Conservation (phyloP, 495 filamentous ascomycete species). For the Xylaria intraflava region DNA sequence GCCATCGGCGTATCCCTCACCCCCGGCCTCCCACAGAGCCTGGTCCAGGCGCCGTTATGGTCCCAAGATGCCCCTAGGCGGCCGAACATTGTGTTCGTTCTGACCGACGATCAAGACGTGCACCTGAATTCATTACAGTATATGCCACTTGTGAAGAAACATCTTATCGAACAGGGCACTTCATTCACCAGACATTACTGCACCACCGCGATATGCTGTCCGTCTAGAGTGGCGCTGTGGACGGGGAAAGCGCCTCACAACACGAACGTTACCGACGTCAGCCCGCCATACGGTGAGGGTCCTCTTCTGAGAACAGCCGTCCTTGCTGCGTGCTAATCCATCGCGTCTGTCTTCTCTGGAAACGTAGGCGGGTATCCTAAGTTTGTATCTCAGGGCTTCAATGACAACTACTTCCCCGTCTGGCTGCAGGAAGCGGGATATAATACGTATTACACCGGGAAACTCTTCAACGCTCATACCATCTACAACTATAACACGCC, state of each 20-base stretch:
- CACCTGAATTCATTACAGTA: slow-evolving; percentile 48
- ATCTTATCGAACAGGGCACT: slow-evolving; percentile 45
- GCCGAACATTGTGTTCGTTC: slow-evolving; percentile 42
- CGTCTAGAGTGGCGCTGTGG: slow-evolving; percentile 55
- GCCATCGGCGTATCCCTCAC: background rate
- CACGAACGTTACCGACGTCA: slow-evolving; percentile 64
- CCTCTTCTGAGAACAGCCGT: background rate
- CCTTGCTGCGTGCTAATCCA: background rate
- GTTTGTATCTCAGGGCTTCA: slow-evolving; percentile 55
- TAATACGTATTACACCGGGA: slow-evolving; percentile 61
- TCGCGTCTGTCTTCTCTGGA: background rate
- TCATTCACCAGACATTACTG: slow-evolving; percentile 50
- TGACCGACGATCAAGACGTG: slow-evolving; percentile 58
- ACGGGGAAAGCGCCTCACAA: slow-evolving; percentile 62
- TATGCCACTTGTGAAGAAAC: slow-evolving; percentile 44
- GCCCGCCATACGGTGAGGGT: slow-evolving; percentile 47
- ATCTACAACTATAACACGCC: slow-evolving; percentile 50
- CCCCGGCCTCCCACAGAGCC: background rate
- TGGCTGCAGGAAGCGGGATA: slow-evolving; percentile 62
- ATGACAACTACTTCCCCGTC: slow-evolving; percentile 56
- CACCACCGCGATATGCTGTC: slow-evolving; percentile 55
- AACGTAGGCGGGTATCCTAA: slow-evolving; percentile 56
- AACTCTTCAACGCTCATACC: slow-evolving; percentile 57
- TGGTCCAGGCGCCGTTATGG: slow-evolving; percentile 4
- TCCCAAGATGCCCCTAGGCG: slow-evolving; percentile 1